Evolutionary conservation across 441 rosid species (phyloP), one percentile per base, ranked within the genome.

Genomic region (Gossypium schwendimanii): DNA sequence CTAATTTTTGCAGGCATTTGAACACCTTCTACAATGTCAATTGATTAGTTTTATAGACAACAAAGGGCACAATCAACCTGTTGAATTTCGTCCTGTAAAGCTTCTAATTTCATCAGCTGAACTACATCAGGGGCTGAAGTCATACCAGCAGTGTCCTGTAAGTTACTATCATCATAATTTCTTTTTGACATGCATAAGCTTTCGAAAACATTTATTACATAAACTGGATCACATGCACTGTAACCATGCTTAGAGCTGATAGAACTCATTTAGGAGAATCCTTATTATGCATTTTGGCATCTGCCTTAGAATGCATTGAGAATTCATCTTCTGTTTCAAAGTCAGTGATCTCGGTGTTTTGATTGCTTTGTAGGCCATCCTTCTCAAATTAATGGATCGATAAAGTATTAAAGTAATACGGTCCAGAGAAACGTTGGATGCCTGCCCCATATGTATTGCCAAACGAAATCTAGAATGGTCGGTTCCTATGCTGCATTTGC

Each of bases 91-190:
- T 62, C 84, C 83, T 0, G 88, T 88, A 73, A 93, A 86, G 88
- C 92, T 93, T 78, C 82, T 95, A 18, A 76, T 93, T 75, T 88
- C 97, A 58, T 81, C 80, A 52, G 80, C 72, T 44, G 96, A 93
- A 82, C 93, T 95, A 33, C 81, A 84, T 62, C 85, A 85, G 68
- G 99, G 94, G 63, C 78, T 95, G 79, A 90, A 86, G 79, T 88
- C 94, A 15, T 87, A 91, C 77, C 81, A 80, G 9, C 90, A 90
- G n/a, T 95, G 98, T 83, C 99, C 98, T 44, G 98, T 90, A 88
- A 89, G 97, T 83, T 73, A 73, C 71, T 36, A 26, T 10, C 10
- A 21, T 1, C 45, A 36, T 6, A 41, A 21, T 70, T 57, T 36
- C 0, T 39, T 39, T 70, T 20, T 57, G 20, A 33, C 39, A 33